These are phyloP conservation scores for Ganoderma meredithae DNA, from an alignment of 1,284 basidiomycete genomes.

Conservation along the genomic window DNA sequence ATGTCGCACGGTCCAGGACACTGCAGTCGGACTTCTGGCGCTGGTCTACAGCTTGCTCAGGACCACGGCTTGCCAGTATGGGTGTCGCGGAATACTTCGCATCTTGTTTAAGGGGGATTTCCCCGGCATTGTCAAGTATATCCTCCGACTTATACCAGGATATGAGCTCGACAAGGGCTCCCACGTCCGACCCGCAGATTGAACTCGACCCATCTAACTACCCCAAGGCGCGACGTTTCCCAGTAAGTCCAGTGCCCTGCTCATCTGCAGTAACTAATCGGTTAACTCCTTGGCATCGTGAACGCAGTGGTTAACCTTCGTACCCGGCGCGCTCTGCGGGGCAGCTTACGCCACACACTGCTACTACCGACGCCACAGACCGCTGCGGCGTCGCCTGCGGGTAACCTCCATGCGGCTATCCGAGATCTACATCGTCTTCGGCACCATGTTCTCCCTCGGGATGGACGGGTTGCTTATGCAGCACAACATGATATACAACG, in stretches of 20 bases:
- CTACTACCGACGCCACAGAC: conserved; percentile 10
- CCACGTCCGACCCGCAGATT: neutral
- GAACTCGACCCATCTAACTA: neutral
- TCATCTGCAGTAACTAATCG: neutral
- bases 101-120: neutral
- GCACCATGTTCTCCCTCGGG: neutral
- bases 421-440: conserved; percentile 5
- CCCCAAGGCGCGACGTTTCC: neutral
- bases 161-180: neutral
- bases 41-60: conserved; percentile 2
- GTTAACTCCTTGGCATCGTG: neutral
- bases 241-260: neutral
- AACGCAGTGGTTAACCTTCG: conserved; percentile 8
- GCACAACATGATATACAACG: neutral
- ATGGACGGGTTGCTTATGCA: neutral
- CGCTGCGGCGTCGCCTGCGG: neutral
- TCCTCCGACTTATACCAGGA: neutral
- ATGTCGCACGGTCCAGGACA: neutral
- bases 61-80: neutral
- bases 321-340: neutral
- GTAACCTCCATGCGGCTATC: conserved; percentile 9
- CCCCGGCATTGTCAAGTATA: neutral
- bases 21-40: neutral
- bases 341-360: conserved; percentile 11
- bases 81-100: neutral